Evolutionary conservation across 2,329 filamentous ascomycete species (phyloP), one percentile per base, ranked within the genome.

Genomic region (Penicillium paneum): DNA sequence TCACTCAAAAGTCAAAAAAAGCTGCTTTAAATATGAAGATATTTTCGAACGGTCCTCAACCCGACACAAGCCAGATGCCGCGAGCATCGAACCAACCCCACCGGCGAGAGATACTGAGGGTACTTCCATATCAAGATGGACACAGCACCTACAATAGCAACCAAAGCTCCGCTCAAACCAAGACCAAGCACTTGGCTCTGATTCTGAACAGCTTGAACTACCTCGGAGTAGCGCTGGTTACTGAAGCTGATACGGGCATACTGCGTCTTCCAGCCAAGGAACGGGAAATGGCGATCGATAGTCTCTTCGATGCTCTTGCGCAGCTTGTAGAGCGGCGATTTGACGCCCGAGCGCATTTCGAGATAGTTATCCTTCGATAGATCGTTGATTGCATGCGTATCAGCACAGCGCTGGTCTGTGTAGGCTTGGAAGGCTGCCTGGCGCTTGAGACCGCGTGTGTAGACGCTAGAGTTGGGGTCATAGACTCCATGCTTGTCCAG

Each of bases 221-320:
- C 89, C 57, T 95, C 87, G 0, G 89, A 90, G 72, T 99, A 99
- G 19, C 89, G 79, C 75, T 96, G 88, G 66, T 96, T 97, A 55
- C 90, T 90, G 71, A 99, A 99, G 63, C 91, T 96, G 8, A 99
- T 87, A 19, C 93, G 83, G 0, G 89, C 86, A 70, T 99, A 99
- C 75, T 96, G 91, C 2, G 94, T 99, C 68, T 88, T 85, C 86
- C 93, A 97, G 0, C 93, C 94, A 12, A 92, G 74, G 26, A 81
- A 76, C 0, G 94, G 94, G 2, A 95, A 67, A 64, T 88, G 86
- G 13, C 88, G 82, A 49, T 88, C 90, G 49, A 97, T 77, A 32
- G 82, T 83, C 76, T 99, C 94, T 69, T 99, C 94, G 13, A 97
- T 77, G 61, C 79, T 86, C 74, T 99, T 99, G 52, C 94, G 84